Conservation (phyloP, 805 yeast genomes). For the Wickerhamiella australiensis region DNA sequence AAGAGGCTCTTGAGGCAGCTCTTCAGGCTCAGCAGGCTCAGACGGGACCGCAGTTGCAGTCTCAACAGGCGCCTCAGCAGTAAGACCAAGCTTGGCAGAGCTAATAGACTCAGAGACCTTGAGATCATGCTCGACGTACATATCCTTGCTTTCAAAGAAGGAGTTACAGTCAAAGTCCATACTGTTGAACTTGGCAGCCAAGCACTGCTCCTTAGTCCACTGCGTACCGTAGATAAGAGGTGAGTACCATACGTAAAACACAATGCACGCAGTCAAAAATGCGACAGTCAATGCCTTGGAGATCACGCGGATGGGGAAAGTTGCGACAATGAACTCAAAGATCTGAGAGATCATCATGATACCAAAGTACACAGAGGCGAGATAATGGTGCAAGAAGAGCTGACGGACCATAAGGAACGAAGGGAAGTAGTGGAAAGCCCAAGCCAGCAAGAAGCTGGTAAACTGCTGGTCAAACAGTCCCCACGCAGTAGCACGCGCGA, state of each 20-base stretch:
- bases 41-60: constrained; percentile 9
- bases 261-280: constrained; percentile 39
- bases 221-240: constrained; percentile 66
- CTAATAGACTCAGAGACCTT: constrained; percentile 6
- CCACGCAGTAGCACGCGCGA: constrained; percentile 17
- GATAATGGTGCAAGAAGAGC: constrained; percentile 82
- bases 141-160: constrained; percentile 31
- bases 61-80: constrained; percentile 3
- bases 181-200: constrained; percentile 44
- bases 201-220: constrained; percentile 68
- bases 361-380: constrained; percentile 87
- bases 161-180: constrained; percentile 86
- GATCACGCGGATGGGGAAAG: constrained; percentile 16
- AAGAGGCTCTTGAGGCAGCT: constrained; percentile 11
- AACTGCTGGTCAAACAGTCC: constrained; percentile 28
- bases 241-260: constrained; percentile 48
- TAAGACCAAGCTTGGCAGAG: constrained; percentile 6
- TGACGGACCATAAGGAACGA: constrained; percentile 79
- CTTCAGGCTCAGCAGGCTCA: constrained; percentile 15
- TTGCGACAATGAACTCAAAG: constrained; percentile 28
- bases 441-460: constrained; percentile 43
- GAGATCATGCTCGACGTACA: constrained; percentile 22
- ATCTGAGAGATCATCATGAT: constrained; percentile 60
- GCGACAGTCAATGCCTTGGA: constrained; percentile 33
- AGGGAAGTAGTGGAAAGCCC: constrained; percentile 47